Base-by-base conservation (phyloP, 257 asterid species). In the Paraleonurus japonicus region DNA sequence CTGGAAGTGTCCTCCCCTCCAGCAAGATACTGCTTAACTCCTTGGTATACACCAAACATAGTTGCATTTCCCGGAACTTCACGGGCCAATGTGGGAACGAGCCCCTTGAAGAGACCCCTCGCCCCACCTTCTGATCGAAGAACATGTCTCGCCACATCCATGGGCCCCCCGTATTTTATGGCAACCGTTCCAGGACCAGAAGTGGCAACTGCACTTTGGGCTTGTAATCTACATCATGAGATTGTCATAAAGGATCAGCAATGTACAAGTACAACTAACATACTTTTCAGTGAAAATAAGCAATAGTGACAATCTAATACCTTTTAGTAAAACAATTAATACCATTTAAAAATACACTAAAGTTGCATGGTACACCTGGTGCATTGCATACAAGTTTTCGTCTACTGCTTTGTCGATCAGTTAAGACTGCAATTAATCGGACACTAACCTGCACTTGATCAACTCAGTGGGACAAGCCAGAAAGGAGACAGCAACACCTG, bases 381-480 rank as follows among this genome's bases (percentile, higher is more conserved):
- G n/a, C n/a, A n/a, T n/a, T n/a, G n/a, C n/a, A n/a, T n/a, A n/a
- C 8, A 4, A 32, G 37, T 32, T 32, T 32, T 4, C 6, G 37
- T 32, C 37, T 4, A 5, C 37, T 32, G 6, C n/a, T 32, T 32
- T 32, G 6, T 32, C 7, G 37, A 32, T 32, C 43, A 10, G 15
- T 37, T 37, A 37, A 37, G 17, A 43, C 43, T 35, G 43, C 2
- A 9, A 35, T 35, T 5, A 43, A 20, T 23, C 35, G 45, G 45
- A 51, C 17, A 65, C 81, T 32, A 24, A 89, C 98, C 97, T 89
- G 95, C 97, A 94, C 71, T 94, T 90, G 75, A 94, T 86, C 81
- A 94, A 73, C 73, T 94, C 99, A 2, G 99, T 63, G 86, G 96
- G 98, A 76, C 98, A 92, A 58, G 93, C 98, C 4, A 92, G 87